Evolutionary conservation across 1,284 basidiomycete genomes (phyloP).

Genomic region (Ceraceosorus guamensis): DNA sequence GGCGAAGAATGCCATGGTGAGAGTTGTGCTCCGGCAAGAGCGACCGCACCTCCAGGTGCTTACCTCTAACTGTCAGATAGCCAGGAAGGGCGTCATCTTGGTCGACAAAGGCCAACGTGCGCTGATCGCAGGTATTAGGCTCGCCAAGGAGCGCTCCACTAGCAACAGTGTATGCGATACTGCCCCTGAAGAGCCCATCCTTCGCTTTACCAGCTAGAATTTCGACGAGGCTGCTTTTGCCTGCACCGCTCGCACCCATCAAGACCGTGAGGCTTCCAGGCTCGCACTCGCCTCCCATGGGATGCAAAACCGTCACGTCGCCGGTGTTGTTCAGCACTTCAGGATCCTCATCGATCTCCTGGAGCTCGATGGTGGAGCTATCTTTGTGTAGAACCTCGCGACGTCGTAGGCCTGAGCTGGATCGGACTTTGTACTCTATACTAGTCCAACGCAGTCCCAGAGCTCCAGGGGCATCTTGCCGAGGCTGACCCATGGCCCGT

Average conservation of each 20-base stretch:
- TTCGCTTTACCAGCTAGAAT: conserved; percentile 32
- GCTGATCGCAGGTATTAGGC: background rate
- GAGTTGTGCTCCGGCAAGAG: no score
- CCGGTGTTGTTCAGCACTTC: background rate
- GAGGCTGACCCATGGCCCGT: conserved; percentile 15
- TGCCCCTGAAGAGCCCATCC: conserved; percentile 18
- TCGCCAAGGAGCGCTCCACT: background rate
- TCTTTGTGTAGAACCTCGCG: background rate
- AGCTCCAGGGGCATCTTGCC: conserved; percentile 8
- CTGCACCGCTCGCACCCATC: conserved; percentile 33
- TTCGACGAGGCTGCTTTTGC: conserved; percentile 36
- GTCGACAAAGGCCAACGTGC: conserved; percentile 28
- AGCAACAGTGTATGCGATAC: conserved; percentile 12
- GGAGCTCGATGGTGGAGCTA: background rate
- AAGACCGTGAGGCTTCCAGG: conserved; percentile 30
- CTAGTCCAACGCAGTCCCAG: conserved; percentile 27
- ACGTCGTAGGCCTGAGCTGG: background rate
- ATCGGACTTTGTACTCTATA: conserved; percentile 17
- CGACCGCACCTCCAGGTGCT: no score
- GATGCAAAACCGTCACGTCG: conserved; percentile 4
- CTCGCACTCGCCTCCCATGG: conserved; percentile 19
- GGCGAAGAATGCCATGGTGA: no score
- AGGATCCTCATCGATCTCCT: conserved; percentile 1
- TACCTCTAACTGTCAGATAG: conserved; percentile 23
- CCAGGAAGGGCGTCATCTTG: conserved; percentile 33